Conservation (phyloP, 108 stramenopile species). For the Nannochloropsis salina region DNA sequence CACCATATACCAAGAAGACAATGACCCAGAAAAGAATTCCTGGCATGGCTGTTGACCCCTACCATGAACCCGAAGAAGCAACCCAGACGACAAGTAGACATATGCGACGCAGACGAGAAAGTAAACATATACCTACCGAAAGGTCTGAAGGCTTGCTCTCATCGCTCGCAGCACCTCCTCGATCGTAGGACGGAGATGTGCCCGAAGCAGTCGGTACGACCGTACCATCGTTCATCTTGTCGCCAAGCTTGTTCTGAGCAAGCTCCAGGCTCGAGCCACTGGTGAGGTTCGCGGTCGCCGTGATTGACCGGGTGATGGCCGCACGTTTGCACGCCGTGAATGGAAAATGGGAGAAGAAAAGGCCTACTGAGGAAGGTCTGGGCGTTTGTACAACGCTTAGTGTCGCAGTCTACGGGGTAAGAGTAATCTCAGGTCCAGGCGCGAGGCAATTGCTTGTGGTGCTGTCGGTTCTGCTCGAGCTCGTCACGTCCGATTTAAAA, state of each 20-base stretch:
- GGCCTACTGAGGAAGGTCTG: no score
- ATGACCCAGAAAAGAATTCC: neutral
- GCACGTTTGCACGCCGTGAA: no score
- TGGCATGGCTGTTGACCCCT: neutral
- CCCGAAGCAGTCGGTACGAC: neutral
- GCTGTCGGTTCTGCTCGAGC: no score
- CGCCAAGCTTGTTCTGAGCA: neutral
- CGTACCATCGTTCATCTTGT: neutral
- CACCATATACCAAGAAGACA: neutral
- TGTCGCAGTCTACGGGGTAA: no score
- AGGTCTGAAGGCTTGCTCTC: neutral
- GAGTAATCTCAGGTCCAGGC: no score
- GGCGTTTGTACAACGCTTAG: no score
- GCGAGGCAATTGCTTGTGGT: no score
- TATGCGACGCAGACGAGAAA: neutral
- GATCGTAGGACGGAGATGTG: neutral
- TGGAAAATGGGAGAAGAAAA: no score
- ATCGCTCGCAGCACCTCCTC: constrained; percentile 12
- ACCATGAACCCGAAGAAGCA: neutral
- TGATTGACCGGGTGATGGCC: neutral
- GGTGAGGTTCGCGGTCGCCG: neutral
- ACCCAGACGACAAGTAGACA: neutral
- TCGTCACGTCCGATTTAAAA: no score
- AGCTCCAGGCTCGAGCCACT: neutral
- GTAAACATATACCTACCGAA: no score